Evolutionary conservation across 345 rosid genomes (phyloP).

Genomic region (Cardamine resedifolia): DNA sequence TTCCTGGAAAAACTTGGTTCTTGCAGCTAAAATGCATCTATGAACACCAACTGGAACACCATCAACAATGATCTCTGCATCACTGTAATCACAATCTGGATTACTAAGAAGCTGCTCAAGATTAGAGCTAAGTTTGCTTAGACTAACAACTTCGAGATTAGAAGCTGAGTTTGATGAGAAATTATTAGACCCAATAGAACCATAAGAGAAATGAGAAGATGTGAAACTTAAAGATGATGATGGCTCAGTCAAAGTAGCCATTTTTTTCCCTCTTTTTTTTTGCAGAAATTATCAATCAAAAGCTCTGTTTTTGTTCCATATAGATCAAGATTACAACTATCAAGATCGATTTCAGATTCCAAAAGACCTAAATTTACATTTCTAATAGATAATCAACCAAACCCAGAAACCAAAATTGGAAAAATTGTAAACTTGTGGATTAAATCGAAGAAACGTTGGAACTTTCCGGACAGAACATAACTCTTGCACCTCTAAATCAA

Average conservation of each 20-base stretch:
- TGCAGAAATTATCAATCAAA: conserved; percentile 15
- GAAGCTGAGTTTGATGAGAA: conserved; percentile 37
- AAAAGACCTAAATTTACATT: conserved; percentile 12
- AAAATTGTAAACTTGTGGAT: not conserved
- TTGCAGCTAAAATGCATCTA: conserved; percentile 79
- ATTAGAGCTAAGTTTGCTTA: conserved; percentile 77
- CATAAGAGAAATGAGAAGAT: conserved; percentile 69
- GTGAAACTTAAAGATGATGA: conserved; percentile 85
- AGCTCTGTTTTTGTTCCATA: conserved; percentile 19
- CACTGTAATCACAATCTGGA: conserved; percentile 59
- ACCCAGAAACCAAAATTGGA: conserved; percentile 2
- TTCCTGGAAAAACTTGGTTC: conserved; percentile 77
- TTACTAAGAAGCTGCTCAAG: conserved; percentile 73
- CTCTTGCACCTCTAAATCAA: conserved; percentile 10
- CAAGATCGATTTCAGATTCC: conserved; percentile 3
- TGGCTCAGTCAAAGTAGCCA: conserved; percentile 61
- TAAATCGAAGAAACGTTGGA: not conserved
- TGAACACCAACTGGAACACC: conserved; percentile 67
- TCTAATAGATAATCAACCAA: conserved; percentile 10
- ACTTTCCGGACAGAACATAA: conserved; percentile 17
- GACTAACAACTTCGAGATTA: conserved; percentile 64
- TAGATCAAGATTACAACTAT: conserved; percentile 17
- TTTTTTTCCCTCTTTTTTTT: not conserved
- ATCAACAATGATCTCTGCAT: conserved; percentile 80
- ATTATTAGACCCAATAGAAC: conserved; percentile 36